Evolutionary conservation across 495 filamentous ascomycete genomes (phyloP).

Genomic region (Trypethelium eluteriae): DNA sequence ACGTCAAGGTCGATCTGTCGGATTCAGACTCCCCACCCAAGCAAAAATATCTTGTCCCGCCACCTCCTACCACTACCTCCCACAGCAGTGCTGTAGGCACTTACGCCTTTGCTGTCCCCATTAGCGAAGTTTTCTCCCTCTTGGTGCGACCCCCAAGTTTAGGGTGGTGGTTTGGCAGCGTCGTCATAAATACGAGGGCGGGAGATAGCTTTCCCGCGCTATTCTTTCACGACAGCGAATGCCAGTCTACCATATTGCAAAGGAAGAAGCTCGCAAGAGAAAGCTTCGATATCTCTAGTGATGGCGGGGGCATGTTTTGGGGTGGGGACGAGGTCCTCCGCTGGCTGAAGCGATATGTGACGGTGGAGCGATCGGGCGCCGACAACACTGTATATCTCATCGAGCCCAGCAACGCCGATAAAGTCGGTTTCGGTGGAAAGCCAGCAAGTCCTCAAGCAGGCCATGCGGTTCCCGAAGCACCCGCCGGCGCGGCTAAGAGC

Average conservation of each 20-base stretch:
- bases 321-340: constrained; percentile 91
- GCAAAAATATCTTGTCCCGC: constrained; percentile 83
- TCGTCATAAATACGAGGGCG: constrained; percentile 82
- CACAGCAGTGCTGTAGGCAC: constrained; percentile 58
- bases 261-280: constrained; percentile 77
- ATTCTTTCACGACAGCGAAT: constrained; percentile 96
- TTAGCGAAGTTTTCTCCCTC: constrained; percentile 81
- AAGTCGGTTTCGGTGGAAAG: constrained; percentile 65
- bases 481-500: constrained; percentile 26
- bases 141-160: constrained; percentile 85
- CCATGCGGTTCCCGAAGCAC: constrained; percentile 26
- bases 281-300: constrained; percentile 82
- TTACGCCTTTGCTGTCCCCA: constrained; percentile 87
- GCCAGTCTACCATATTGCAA: constrained; percentile 88
- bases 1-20: constrained; percentile 87
- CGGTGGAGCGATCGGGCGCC: constrained; percentile 69
- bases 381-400: constrained; percentile 87
- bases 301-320: constrained; percentile 84
- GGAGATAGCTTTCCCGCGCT: constrained; percentile 90
- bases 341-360: constrained; percentile 79
- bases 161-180: constrained; percentile 95
- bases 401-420: constrained; percentile 78
- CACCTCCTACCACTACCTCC: constrained; percentile 73
- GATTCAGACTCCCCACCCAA: constrained; percentile 72
- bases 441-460: constrained; percentile 37